A percentile compares a stretch with the other conserved stretches of the same genome.
Evolutionary conservation across 768 basidiomycete species (phyloP).

Genomic region (Coprinopsis marcescibilis): DNA sequence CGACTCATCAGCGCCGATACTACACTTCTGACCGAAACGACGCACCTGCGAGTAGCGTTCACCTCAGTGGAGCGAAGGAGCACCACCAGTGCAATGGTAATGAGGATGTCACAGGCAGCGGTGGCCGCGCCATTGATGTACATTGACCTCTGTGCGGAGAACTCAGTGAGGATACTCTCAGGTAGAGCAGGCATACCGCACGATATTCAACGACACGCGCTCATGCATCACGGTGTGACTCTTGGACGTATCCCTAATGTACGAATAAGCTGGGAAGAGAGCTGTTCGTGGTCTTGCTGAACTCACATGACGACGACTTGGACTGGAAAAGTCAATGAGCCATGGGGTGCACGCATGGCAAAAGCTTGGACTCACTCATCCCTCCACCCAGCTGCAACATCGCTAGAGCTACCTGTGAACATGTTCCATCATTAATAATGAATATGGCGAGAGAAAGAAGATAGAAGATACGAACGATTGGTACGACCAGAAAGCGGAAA

Average conservation of each 20-base stretch:
- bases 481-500: neutral
- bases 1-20: neutral
- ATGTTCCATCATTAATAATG: neutral
- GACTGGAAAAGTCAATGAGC: neutral
- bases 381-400: neutral
- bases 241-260: neutral
- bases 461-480: neutral
- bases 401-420: neutral
- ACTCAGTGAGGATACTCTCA: neutral
- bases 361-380: neutral
- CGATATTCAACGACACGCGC: neutral
- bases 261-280: neutral
- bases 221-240: neutral
- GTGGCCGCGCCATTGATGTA: neutral
- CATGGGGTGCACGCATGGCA: neutral
- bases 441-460: neutral
- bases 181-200: neutral
- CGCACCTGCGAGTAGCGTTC: constrained; percentile 2
- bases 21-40: neutral
- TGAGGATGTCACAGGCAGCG: constrained; percentile 3
- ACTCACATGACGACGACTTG: constrained; percentile 5
- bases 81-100: neutral
- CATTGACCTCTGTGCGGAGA: constrained; percentile 1
- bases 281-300: neutral
- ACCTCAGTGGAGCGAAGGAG: neutral